Evolutionary conservation across 106 monocot species (phyloP).

Genomic region (Iris macrosiphon): DNA sequence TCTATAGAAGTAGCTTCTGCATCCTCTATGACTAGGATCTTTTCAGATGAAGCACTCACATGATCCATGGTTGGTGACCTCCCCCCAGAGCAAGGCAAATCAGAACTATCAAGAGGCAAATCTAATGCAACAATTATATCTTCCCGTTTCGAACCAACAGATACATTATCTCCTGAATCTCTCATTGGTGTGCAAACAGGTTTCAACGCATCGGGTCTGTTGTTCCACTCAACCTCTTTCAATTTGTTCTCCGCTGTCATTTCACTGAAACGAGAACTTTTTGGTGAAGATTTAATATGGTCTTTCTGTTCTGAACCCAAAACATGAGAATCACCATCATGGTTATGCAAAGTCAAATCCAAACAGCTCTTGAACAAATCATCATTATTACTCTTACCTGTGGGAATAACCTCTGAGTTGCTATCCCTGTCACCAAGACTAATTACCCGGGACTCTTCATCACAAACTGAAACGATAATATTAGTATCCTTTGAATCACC

Average conservation of each 20-base stretch:
- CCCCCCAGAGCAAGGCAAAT: slow-evolving; percentile 4
- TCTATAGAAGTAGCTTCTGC: slow-evolving; percentile 11
- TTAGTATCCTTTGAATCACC: no score
- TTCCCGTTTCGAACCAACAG: slow-evolving; percentile 5
- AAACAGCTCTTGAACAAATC: slow-evolving; percentile 73
- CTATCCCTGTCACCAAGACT: not conserved
- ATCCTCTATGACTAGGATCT: slow-evolving; percentile 6
- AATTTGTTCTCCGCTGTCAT: slow-evolving; percentile 4
- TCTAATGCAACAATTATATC: slow-evolving; percentile 1
- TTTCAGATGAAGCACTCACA: slow-evolving; percentile 11
- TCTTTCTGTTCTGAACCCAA: slow-evolving; percentile 14
- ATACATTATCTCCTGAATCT: slow-evolving; percentile 3
- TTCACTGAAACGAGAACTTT: slow-evolving; percentile 14
- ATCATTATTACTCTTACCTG: slow-evolving; percentile 23
- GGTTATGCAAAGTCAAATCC: slow-evolving; percentile 34
- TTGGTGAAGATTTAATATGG: slow-evolving; percentile 11
- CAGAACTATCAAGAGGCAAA: slow-evolving; percentile 8
- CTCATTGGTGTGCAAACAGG: slow-evolving; percentile 3
- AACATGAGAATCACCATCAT: slow-evolving; percentile 24
- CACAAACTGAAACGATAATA: slow-evolving; percentile 6
- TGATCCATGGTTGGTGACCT: slow-evolving; percentile 11
- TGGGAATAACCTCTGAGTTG: slow-evolving; percentile 10
- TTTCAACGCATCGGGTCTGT: slow-evolving; percentile 5
- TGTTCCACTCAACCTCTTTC: slow-evolving; percentile 1
- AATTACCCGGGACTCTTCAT: slow-evolving; percentile 9